Evolutionary conservation across 2,329 filamentous ascomycete species (phyloP), one percentile per base, ranked within the genome.

Genomic region (Scolecobasidium constrictum): DNA sequence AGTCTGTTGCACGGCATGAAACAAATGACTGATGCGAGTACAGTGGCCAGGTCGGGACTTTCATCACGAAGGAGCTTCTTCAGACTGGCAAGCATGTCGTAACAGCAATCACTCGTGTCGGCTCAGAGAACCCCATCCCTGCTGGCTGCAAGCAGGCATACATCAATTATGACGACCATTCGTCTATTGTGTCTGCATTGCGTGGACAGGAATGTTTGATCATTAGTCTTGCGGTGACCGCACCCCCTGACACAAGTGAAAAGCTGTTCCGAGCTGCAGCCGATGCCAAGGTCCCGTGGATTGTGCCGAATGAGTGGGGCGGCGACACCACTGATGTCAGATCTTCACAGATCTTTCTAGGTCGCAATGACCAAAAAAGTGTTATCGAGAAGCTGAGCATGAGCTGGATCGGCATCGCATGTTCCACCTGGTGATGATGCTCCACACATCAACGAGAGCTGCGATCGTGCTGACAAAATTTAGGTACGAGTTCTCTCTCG

Each of bases 21-120:
- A 42, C 18, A 36, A 12, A n/a, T 33, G 34, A 35, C 16, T 42
- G 26, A 31, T 7, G 26, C 3, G 21, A 51, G 45, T 59, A 59
- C 42, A 55, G 58, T 48, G 66, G 67, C 44, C 56, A 55, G 23
- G 47, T 63, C 31, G 68, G 66, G n/a, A 51, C 51, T 2, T 48
- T 54, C 35, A 62, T 66, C 42, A 50, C 59, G 33, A 48, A 56
- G 4, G 59, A 59, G n/a, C 56, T 73, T 4, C 50, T 68, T 35
- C 56, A 59, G 28, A 62, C 59, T 19, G 67, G 67, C 42, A 64
- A 65, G 36, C 68, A 72, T 52, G 65, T 50, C 12, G 55, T 76
- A 46, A 75, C 71, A 1, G 69, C 68, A 46, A 55, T 77, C 33
- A 67, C 66, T 2, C 69, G 72, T 35, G 41, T 48, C 2, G 64